phyloP scores from a whole-genome alignment of 75 land plant genomes.

The Chamaecyparis obtusa region DNA sequence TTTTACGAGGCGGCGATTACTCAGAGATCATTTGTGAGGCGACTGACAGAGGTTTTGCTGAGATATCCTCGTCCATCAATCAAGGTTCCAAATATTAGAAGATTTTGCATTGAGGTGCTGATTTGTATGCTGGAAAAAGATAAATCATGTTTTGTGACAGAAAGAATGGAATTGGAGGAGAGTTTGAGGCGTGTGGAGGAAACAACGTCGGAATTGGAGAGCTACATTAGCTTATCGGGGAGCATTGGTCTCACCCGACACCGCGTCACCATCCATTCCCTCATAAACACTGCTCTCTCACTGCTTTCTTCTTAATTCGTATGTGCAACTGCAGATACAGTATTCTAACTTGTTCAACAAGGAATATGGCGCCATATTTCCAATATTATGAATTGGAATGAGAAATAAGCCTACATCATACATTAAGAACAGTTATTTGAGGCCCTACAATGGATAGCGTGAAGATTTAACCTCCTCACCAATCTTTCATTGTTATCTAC shows the following conservation, averaged over 20 bases:
- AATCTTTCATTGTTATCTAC: too few relatives aligned
- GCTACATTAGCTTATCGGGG: slow-evolving; percentile 22
- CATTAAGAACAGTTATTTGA: too few relatives aligned
- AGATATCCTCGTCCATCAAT: background rate
- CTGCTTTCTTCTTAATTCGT: slow-evolving; percentile 11
- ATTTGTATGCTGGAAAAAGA: too few relatives aligned
- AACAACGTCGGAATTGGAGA: slow-evolving; percentile 8
- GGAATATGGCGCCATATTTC: too few relatives aligned
- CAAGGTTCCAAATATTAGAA: too few relatives aligned
- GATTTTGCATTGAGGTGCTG: too few relatives aligned
- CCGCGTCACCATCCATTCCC: slow-evolving; percentile 22
- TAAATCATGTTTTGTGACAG: background rate
- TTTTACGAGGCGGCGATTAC: slow-evolving; percentile 17
- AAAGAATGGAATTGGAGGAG: background rate
- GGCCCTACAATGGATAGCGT: too few relatives aligned
- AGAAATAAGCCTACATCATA: too few relatives aligned
- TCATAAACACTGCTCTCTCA: slow-evolving; percentile 39
- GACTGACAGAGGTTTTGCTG: background rate
- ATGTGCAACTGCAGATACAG: too few relatives aligned
- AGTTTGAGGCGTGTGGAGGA: background rate
- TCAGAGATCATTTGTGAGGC: background rate
- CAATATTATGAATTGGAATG: too few relatives aligned
- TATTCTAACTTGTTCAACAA: too few relatives aligned
- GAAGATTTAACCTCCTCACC: too few relatives aligned
- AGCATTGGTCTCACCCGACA: slow-evolving; percentile 59